Conservation (phyloP, 2,329 filamentous ascomycete species). For the Fusarium globosum region DNA sequence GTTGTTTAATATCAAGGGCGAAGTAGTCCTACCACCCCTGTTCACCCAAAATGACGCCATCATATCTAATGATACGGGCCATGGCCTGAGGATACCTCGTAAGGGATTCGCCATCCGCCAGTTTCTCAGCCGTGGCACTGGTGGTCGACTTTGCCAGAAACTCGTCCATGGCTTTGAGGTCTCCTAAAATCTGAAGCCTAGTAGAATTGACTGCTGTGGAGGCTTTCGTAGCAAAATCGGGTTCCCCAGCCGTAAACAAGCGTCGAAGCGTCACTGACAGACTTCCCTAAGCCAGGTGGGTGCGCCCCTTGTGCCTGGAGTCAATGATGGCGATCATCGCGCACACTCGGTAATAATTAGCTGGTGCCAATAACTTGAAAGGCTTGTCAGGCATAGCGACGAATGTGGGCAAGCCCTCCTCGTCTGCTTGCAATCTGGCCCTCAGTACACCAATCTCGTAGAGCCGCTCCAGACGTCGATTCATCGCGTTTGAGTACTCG, state of each 20-base stretch:
- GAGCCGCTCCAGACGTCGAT: not conserved
- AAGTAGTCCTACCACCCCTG: not conserved
- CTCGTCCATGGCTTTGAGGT: not conserved
- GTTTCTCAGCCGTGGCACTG: not conserved
- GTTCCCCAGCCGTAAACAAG: not conserved
- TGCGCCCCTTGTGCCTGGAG: not conserved
- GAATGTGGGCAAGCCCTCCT: not conserved
- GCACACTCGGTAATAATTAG: not conserved
- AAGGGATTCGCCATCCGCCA: not conserved
- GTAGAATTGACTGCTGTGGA: not conserved
- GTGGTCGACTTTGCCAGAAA: not conserved
- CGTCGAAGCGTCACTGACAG: not conserved
- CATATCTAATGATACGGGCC: not conserved
- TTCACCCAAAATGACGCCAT: rapidly evolving
- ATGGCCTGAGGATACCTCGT: not conserved
- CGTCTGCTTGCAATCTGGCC: not conserved
- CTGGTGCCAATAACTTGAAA: not conserved
- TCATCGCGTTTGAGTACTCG: too few species aligned
- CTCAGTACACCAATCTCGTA: not conserved
- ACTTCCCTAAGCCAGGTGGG: not conserved
- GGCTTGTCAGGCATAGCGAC: not conserved
- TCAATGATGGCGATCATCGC: not conserved
- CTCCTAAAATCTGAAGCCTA: not conserved
- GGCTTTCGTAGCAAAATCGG: not conserved
- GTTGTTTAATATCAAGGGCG: rapidly evolving